Percentiles rank a stretch among this genome's conserved stretches.
phyloP scores from a whole-genome alignment of 2,329 filamentous ascomycete genomes.

The Paracorniculantispora psalliotae region DNA sequence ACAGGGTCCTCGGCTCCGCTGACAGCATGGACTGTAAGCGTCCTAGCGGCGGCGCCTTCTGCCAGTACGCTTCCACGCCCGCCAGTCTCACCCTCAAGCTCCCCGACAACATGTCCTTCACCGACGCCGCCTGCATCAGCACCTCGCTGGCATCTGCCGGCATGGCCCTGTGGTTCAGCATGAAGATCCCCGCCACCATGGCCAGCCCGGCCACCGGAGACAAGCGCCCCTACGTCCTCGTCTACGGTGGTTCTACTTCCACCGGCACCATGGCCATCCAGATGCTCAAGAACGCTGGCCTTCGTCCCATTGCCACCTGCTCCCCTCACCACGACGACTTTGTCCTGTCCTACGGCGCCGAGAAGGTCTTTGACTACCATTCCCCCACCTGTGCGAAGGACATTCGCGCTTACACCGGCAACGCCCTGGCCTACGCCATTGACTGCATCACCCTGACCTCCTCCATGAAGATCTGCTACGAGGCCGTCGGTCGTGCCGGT shows the following conservation, averaged over 20 bases:
- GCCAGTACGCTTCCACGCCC: conserved; percentile 22
- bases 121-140: conserved; percentile 22
- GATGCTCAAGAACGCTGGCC: conserved; percentile 32
- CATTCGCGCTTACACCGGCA: conserved; percentile 33
- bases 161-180: conserved; percentile 25
- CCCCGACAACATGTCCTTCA: conserved; percentile 22
- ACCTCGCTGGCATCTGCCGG: conserved; percentile 23
- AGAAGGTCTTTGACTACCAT: conserved; percentile 40
- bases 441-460: conserved; percentile 37
- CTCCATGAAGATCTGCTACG: conserved; percentile 34
- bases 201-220: conserved; percentile 16
- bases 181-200: conserved; percentile 23
- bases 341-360: conserved; percentile 38
- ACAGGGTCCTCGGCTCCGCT: conserved; percentile 23
- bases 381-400: conserved; percentile 27
- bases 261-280: conserved; percentile 41
- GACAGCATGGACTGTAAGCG: conserved; percentile 19
- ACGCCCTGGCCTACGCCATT: conserved; percentile 33
- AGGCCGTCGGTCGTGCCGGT: conserved; percentile 31
- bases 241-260: conserved; percentile 41
- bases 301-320: conserved; percentile 39
- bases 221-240: conserved; percentile 28
- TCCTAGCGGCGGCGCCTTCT: conserved; percentile 25
- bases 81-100: conserved; percentile 21
- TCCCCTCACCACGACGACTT: conserved; percentile 38